phyloP scores from a whole-genome alignment of 2,329 filamentous ascomycete species.

The Aspergillus jensenii region DNA sequence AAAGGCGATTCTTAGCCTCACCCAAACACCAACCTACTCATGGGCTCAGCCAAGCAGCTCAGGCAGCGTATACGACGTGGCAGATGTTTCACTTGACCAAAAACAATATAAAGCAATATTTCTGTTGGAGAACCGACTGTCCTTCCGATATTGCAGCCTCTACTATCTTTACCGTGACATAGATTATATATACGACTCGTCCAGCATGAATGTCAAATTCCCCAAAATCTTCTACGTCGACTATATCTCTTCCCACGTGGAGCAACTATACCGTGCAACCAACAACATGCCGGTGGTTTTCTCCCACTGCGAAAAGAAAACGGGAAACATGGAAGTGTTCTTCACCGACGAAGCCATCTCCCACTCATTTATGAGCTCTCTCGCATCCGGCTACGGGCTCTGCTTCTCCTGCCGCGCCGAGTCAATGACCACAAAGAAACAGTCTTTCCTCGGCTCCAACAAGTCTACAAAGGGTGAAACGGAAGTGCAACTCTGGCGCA shows the following conservation, averaged over 20 bases:
- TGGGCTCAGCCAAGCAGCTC: slow-evolving; percentile 26
- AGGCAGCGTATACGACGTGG: slow-evolving; percentile 28
- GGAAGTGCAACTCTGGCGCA: slow-evolving; percentile 31
- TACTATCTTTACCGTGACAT: slow-evolving; percentile 31
- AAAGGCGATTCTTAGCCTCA: slow-evolving; percentile 24
- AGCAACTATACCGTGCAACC: slow-evolving; percentile 28
- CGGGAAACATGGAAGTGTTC: slow-evolving; percentile 14
- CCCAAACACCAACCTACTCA: slow-evolving; percentile 21
- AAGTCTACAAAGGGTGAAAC: slow-evolving; percentile 28
- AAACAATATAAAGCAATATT: slow-evolving; percentile 33
- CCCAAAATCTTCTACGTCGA: slow-evolving; percentile 26
- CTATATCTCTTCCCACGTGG: slow-evolving; percentile 32
- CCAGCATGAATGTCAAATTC: slow-evolving; percentile 25
- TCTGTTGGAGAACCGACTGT: slow-evolving; percentile 18
- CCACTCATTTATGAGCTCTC: slow-evolving; percentile 27
- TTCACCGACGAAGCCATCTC: slow-evolving; percentile 22
- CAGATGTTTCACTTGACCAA: slow-evolving; percentile 25
- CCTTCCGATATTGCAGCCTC: slow-evolving; percentile 28
- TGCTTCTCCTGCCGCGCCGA: slow-evolving; percentile 27
- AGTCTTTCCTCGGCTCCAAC: slow-evolving; percentile 20
- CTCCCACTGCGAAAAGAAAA: slow-evolving; percentile 31
- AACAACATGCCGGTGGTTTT: slow-evolving; percentile 20
- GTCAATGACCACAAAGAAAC: slow-evolving; percentile 27
- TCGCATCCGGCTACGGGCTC: slow-evolving; percentile 27
- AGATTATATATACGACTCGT: slow-evolving; percentile 28